Conservation (phyloP, 1,284 basidiomycete genomes). For the Hemileia vastatrix region DNA sequence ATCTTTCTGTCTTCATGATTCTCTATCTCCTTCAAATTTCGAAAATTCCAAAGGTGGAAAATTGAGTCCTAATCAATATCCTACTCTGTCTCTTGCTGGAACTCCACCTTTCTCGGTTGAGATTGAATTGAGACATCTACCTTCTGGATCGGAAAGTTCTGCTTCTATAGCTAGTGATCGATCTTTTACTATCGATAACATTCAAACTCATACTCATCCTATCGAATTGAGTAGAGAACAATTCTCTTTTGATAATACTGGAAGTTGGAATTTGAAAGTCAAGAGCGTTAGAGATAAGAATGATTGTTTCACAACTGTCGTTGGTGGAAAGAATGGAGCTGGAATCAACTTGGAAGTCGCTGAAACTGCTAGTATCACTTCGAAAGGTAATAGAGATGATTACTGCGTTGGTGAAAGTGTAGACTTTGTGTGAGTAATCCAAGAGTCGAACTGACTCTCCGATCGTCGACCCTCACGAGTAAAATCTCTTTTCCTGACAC, state of each 20-base stretch:
- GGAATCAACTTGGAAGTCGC: conserved; percentile 57
- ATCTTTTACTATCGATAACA: conserved; percentile 62
- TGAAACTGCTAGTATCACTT: conserved; percentile 82
- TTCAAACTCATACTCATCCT: conserved; percentile 67
- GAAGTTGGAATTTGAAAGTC: conserved; percentile 53
- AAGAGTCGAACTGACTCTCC: too few species aligned
- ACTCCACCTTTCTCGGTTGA: too few species aligned
- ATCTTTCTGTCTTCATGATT: too few species aligned
- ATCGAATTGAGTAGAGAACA: conserved; percentile 69
- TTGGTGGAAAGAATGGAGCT: conserved; percentile 4
- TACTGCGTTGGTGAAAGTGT: conserved; percentile 83
- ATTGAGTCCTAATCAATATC: too few species aligned
- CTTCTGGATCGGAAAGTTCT: too few species aligned
- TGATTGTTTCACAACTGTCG: conserved; percentile 27
- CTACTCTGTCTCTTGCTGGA: too few species aligned
- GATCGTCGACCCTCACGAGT: not conserved
- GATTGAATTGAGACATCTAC: too few species aligned
- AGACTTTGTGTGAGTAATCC: conserved; percentile 62
- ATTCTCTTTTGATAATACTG: conserved; percentile 65
- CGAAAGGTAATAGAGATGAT: conserved; percentile 65
- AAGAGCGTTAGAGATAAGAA: conserved; percentile 36
- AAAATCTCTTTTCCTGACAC: too few species aligned
- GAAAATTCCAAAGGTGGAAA: too few species aligned
- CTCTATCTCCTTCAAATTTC: not conserved
- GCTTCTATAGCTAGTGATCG: too few species aligned